phyloP scores from a whole-genome alignment of 257 asterid genomes.

The Misopates orontium region DNA sequence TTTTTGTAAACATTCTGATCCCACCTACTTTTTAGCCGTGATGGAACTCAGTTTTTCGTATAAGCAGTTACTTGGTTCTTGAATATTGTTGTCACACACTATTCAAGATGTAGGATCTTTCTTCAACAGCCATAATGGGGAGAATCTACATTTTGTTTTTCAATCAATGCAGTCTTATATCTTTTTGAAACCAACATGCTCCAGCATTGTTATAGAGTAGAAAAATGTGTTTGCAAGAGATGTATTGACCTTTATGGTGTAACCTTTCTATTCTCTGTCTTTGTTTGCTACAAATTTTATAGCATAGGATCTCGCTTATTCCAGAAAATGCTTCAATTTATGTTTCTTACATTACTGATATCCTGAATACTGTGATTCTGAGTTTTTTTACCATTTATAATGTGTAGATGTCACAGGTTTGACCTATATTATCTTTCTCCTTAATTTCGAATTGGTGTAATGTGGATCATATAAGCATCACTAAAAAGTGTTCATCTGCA shows the following conservation, averaged over 20 bases:
- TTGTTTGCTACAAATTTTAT: background rate
- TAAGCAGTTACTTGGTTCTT: background rate
- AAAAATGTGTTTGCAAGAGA: background rate
- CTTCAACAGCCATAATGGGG: background rate
- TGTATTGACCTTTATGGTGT: background rate
- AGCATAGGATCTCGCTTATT: background rate
- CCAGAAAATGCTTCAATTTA: background rate
- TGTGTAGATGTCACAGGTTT: no score
- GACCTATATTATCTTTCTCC: background rate
- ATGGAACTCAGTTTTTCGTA: background rate
- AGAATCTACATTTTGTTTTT: no score
- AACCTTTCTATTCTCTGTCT: background rate
- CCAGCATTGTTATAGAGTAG: no score
- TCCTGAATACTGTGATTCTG: no score
- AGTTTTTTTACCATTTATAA: no score
- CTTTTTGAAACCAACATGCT: no score
- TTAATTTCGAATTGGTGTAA: background rate
- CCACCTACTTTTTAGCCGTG: conserved; percentile 3
- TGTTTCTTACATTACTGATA: no score
- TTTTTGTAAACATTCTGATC: conserved; percentile 9
- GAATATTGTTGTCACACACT: background rate
- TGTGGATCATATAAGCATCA: background rate
- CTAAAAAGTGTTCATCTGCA: no score
- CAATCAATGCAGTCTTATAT: no score
- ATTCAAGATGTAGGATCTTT: background rate